Conservation (phyloP, 2,329 filamentous ascomycete genomes). For the Phaeosphaeria sp. region DNA sequence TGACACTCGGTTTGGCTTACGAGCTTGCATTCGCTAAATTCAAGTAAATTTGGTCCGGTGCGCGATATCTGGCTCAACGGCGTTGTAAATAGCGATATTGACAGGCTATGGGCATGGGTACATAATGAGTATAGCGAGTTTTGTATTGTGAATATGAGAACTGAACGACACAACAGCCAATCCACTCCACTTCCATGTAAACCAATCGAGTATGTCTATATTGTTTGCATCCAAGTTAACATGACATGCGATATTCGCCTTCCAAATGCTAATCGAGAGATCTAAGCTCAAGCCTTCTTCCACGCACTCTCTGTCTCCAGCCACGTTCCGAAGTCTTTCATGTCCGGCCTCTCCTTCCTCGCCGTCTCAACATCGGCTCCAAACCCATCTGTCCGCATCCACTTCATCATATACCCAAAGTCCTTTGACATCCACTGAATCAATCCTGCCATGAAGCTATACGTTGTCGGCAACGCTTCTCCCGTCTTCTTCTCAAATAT, state of each 20-base stretch:
- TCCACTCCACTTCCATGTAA: too few species aligned
- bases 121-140: not conserved
- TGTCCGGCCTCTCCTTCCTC: constrained; percentile 49
- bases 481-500: constrained; percentile 56
- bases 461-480: constrained; percentile 50
- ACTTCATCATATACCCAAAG: constrained; percentile 54
- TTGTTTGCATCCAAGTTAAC: too few species aligned
- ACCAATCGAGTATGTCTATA: too few species aligned
- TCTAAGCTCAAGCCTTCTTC: constrained; percentile 1
- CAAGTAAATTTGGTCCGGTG: constrained; percentile 36
- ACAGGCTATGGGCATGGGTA: not conserved
- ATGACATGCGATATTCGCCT: too few species aligned
- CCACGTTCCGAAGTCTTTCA: constrained; percentile 56
- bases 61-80: not conserved
- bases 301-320: constrained; percentile 51
- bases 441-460: constrained; percentile 38
- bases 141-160: not conserved
- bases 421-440: constrained; percentile 47
- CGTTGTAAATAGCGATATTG: not conserved
- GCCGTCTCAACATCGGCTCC: constrained; percentile 50
- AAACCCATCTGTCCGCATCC: constrained; percentile 55
- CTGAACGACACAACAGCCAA: not conserved
- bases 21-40: constrained; percentile 83
- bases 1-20: constrained; percentile 83
- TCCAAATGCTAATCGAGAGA: not conserved